phyloP scores from a whole-genome alignment of 2,329 filamentous ascomycete genomes.

The Aaosphaeria arxii region DNA sequence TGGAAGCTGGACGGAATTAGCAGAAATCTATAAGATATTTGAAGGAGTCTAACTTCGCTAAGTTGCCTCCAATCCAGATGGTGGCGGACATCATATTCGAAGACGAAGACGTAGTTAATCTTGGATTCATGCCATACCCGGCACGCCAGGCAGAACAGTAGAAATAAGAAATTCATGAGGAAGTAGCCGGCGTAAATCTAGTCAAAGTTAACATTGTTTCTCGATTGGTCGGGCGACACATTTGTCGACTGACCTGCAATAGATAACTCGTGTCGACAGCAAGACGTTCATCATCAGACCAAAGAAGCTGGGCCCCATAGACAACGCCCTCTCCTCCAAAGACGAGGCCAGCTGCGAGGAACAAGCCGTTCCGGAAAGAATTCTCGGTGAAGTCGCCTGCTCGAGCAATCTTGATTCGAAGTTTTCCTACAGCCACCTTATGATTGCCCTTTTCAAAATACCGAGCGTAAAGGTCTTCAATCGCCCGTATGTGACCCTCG shows the following conservation, averaged over 20 bases:
- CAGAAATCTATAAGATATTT: neutral
- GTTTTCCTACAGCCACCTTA: constrained; percentile 84
- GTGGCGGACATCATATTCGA: constrained; percentile 88
- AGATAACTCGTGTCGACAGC: constrained; percentile 49
- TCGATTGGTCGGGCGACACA: neutral
- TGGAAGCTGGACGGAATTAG: constrained; percentile 58
- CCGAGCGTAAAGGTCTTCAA: constrained; percentile 88
- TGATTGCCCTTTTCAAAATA: constrained; percentile 94
- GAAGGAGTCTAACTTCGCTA: constrained; percentile 53
- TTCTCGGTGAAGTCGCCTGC: constrained; percentile 57
- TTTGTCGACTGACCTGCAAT: constrained; percentile 54
- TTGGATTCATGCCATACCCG: constrained; percentile 78
- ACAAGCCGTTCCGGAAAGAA: constrained; percentile 56
- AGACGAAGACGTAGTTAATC: constrained; percentile 95
- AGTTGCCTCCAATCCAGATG: constrained; percentile 87
- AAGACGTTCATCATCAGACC: constrained; percentile 18
- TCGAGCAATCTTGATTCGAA: constrained; percentile 68
- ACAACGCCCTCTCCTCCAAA: constrained; percentile 45
- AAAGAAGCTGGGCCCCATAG: constrained; percentile 31
- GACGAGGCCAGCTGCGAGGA: constrained; percentile 41
- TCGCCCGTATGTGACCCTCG: constrained; percentile 73
- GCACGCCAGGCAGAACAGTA: constrained; percentile 83
- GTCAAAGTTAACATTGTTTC: constrained; percentile 8
- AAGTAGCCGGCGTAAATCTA: constrained; percentile 93
- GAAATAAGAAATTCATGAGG: constrained; percentile 73